Percentiles rank a stretch among this genome's conserved stretches.
These are phyloP conservation scores for Penicillium turbatum DNA, from an alignment of 495 filamentous ascomycete species.

Conservation along the genomic window DNA sequence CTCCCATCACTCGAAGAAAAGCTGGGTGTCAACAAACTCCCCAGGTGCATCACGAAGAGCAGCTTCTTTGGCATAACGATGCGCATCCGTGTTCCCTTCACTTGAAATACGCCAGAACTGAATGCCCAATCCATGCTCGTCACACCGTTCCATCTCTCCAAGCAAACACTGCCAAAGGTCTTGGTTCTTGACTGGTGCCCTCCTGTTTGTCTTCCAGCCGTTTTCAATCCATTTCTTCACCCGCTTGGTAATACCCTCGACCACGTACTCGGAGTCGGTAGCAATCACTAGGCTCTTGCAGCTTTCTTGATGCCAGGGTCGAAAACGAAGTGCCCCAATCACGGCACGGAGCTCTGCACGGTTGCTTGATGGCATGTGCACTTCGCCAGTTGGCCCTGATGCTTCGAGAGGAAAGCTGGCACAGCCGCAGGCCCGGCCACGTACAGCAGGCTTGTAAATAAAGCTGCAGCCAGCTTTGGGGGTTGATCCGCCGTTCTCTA, in stretches of 20 bases:
- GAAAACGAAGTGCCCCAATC: slow-evolving; percentile 32
- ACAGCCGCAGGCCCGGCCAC: too few relatives aligned
- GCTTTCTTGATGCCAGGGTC: neutral
- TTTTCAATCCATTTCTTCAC: slow-evolving; percentile 21
- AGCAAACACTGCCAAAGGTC: slow-evolving; percentile 35
- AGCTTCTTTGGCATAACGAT: neutral
- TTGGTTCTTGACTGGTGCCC: too few relatives aligned
- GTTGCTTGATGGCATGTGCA: too few relatives aligned
- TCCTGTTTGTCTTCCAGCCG: too few relatives aligned
- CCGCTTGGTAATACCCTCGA: slow-evolving; percentile 29
- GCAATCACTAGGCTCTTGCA: slow-evolving; percentile 33
- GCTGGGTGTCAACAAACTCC: too few relatives aligned
- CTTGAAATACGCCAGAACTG: slow-evolving; percentile 28
- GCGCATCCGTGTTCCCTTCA: neutral
- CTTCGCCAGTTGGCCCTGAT: slow-evolving; percentile 38
- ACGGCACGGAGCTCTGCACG: slow-evolving; percentile 42
- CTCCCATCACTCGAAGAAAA: too few relatives aligned
- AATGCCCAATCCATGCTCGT: slow-evolving; percentile 21
- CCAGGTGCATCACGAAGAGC: neutral
- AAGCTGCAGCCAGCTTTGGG: too few relatives aligned
- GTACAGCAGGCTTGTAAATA: too few relatives aligned
- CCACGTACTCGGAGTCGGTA: slow-evolving; percentile 37
- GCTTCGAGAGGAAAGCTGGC: too few relatives aligned
- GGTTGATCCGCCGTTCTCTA: too few relatives aligned
- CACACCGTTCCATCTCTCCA: slow-evolving; percentile 14